phyloP scores from a whole-genome alignment of 495 filamentous ascomycete genomes.

The Tuber borchii region DNA sequence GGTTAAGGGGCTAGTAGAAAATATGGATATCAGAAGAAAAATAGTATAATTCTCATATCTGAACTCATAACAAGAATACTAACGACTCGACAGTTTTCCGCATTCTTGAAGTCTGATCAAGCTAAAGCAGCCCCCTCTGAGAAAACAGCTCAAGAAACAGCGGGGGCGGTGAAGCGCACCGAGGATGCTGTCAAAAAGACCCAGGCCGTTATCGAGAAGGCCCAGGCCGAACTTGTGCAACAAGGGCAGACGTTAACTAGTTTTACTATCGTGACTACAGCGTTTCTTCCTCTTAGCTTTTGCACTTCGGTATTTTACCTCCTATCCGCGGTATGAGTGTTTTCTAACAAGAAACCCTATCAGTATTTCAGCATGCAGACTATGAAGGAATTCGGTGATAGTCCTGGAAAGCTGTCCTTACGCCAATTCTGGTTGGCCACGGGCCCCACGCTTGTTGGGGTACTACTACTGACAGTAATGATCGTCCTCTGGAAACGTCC shows the following conservation, averaged over 20 bases:
- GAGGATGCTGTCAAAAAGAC: neutral
- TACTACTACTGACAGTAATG: neutral
- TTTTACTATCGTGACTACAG: neutral
- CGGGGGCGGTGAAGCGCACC: neutral
- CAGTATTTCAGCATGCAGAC: neutral
- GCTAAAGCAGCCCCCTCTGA: no score
- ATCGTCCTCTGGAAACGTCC: neutral
- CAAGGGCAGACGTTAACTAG: neutral
- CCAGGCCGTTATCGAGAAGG: neutral
- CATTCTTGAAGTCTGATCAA: neutral
- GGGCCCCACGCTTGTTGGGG: neutral
- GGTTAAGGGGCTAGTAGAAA: neutral
- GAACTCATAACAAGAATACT: neutral
- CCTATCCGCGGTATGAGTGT: neutral
- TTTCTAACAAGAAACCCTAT: neutral
- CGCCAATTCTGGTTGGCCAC: neutral
- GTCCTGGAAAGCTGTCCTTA: neutral
- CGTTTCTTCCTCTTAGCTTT: constrained; percentile 2
- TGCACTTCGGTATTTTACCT: neutral
- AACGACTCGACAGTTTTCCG: neutral
- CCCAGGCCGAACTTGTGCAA: neutral
- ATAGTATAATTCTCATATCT: neutral
- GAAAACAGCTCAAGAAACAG: neutral
- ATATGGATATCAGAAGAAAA: neutral
- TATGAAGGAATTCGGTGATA: neutral